Conservation (phyloP, 441 rosid species). For the Hura crepitans region DNA sequence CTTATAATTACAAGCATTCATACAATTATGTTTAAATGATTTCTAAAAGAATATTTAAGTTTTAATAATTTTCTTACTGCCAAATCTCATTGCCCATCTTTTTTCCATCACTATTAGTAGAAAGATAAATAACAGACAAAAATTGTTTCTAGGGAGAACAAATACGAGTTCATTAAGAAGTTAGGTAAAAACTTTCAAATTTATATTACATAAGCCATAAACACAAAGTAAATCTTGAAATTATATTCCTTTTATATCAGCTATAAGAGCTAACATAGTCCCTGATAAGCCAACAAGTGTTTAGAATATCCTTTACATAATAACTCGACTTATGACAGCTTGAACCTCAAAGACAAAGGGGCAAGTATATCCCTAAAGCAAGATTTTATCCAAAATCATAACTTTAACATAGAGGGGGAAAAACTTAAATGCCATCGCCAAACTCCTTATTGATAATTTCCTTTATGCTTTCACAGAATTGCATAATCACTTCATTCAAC, state of each 20-base stretch:
- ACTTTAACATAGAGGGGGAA: not conserved
- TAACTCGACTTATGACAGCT: not conserved
- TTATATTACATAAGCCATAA: not conserved
- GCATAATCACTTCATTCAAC: conserved; percentile 95
- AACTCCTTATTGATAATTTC: conserved; percentile 91
- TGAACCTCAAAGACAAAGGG: conserved; percentile 10
- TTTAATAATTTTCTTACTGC: conserved; percentile 54
- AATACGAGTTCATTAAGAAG: no score
- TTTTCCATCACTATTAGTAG: no score
- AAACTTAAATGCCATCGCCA: conserved; percentile 92
- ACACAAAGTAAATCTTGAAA: not conserved
- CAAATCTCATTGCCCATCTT: no score
- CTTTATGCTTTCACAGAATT: conserved; percentile 93
- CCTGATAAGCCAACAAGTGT: no score
- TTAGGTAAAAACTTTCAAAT: no score
- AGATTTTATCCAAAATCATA: not conserved
- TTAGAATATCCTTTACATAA: not conserved
- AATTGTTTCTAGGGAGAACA: no score
- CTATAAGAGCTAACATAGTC: no score
- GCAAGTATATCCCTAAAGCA: not conserved
- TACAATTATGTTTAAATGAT: conserved; percentile 72
- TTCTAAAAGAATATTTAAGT: conserved; percentile 59
- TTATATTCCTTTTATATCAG: no score
- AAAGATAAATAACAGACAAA: no score
- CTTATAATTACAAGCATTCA: conserved; percentile 71